These are phyloP conservation scores for Phylloporus sp. DNA, from an alignment of 768 basidiomycete species.

Conservation along the genomic window DNA sequence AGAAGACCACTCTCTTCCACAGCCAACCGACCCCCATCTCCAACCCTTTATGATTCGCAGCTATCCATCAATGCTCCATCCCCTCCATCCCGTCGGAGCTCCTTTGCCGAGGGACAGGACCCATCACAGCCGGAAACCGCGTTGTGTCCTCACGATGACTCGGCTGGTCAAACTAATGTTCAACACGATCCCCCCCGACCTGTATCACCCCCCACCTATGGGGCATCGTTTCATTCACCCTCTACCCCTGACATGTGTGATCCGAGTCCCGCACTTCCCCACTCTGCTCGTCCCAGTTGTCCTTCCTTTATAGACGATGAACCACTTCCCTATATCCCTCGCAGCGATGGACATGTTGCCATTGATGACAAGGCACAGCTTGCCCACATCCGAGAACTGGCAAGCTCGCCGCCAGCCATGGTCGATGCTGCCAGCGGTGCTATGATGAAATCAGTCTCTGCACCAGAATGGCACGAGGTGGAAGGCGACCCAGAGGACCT, in stretches of 20 bases:
- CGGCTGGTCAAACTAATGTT: conserved; percentile 1
- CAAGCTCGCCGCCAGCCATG: conserved; percentile 46
- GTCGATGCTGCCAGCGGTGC: conserved; percentile 16
- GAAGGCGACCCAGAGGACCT: conserved; percentile 34
- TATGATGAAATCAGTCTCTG: conserved; percentile 35
- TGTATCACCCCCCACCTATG: conserved; percentile 45
- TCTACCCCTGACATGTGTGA: conserved; percentile 4
- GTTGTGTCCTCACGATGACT: not conserved
- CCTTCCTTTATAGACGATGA: conserved; percentile 12
- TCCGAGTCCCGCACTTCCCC: conserved; percentile 6
- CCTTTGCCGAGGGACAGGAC: conserved; percentile 17
- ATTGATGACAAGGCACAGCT: conserved; percentile 63
- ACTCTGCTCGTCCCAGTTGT: conserved; percentile 4
- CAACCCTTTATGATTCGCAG: conserved; percentile 12
- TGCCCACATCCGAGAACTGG: conserved; percentile 47
- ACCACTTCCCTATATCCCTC: conserved; percentile 27
- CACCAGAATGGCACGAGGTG: conserved; percentile 54
- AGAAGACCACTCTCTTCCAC: conserved; percentile 9
- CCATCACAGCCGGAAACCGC: conserved; percentile 3
- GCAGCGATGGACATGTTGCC: conserved; percentile 54
- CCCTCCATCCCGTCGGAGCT: conserved; percentile 27
- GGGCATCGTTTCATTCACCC: conserved; percentile 20
- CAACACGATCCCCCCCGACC: conserved; percentile 20
- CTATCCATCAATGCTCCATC: not conserved
- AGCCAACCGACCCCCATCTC: conserved; percentile 18